Evolutionary conservation across 2,329 filamentous ascomycete species (phyloP), one percentile per base, ranked within the genome.

Genomic region (Karstenula rhodostoma): DNA sequence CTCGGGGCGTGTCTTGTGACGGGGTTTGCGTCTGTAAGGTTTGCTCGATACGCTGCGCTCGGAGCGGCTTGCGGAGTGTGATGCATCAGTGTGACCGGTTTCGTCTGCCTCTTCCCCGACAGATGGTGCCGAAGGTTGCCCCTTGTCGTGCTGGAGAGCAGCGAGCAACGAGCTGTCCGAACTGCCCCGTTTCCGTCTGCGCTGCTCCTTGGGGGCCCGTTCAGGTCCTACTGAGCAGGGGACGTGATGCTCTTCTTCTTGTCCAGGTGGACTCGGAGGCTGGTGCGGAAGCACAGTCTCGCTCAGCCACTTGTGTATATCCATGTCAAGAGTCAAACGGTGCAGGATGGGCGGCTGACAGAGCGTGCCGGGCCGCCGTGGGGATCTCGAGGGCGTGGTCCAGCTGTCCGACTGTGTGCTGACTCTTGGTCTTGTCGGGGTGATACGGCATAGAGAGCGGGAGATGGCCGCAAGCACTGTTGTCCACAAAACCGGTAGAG

Each of bases 1-100:
- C 59, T 83, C 81, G 43, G 74, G 72, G 40, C 77, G 79, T 25
- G 81, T 83, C 70, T 81, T 84, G 70, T 77, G 78, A 57, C 83
- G 78, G 64, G 79, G 73, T 60, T 75, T 78, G 58, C 78, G 79
- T 66, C 78, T 75, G 70, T 82, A 84, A 9, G 58, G 66, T 44
- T 71, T 65, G 56, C 63, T 66, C 22, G 69, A 66, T 35, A 52
- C 37, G 57, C 62, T 69, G 59, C 61, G 68, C 35, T 33, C 61
- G 25, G 70, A 64, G 56, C 57, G 65, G 25, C 48, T 60, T 46
- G 64, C 61, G 49, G 61, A 53, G 47, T 60, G 57, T 54, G 62
- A 61, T 49, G 56, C 64, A 55, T 70, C 54, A 57, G 67, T 71
- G 37, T 56, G 52, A 42, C 56, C n/a, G 44, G 49, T 61, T n/a